Base-by-base conservation (phyloP, 2,329 filamentous ascomycete species). In the Cladosporium halotolerans region DNA sequence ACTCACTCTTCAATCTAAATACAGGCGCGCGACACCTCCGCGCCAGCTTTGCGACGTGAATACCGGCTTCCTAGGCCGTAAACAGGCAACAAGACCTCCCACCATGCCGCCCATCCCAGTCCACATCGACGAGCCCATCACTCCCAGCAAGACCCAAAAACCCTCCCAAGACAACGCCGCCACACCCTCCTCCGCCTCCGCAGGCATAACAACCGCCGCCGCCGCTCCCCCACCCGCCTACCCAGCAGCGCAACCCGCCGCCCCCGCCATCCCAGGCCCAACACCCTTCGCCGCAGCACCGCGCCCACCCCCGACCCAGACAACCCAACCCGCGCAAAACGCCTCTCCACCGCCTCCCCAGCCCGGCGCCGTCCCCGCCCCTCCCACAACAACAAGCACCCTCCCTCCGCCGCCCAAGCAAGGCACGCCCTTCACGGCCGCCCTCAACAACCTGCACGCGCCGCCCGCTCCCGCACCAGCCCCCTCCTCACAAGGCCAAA, bases 91-190 rank as follows among this genome's bases (percentile, higher is more conserved):
- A 28, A 28, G 3, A 28, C 23, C 23, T 28, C 5, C 42, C 54
- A 70, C 39, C 9, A 77, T 77, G 74, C 72, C 74, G 10, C 73
- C 73, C 10, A 71, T 77, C 42, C 72, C 67, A 41, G 68, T 76
- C 52, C 72, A 76, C 68, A 71, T 72, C 53, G 67, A 76, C 58
- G 70, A 70, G 19, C 75, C 74, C 49, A 76, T 77, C 57, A 65
- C 65, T 10, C 66, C 74, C 4, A 62, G 63, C 55, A 74, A 73
- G 63, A 55, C 56, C 19, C 64, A 54, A 56, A 60, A 62, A 52
- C 42, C 45, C 9, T 19, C 53, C 40, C 32, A 46, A 49, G 43
- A 40, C 19, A 63, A 65, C 36, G 68, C 65, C 38, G 67, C 65
- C 9, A 70, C 69, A 19, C 45, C 62, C 42, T 19, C 43, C 31